phyloP scores from a whole-genome alignment of 108 stramenopile species.

The Cyclotella kingstonii region DNA sequence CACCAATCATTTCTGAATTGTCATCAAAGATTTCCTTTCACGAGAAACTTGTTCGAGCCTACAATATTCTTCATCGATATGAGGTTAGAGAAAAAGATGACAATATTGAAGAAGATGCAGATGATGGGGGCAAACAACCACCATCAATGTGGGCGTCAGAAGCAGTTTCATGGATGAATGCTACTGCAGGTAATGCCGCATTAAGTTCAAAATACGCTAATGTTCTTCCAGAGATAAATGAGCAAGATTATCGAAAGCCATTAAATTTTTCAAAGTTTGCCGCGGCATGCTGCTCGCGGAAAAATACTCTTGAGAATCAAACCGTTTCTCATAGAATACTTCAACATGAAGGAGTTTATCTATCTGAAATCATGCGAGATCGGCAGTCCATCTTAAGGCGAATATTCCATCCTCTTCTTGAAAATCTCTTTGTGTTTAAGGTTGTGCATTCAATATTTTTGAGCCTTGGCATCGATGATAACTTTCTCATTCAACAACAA shows the following conservation, averaged over 20 bases:
- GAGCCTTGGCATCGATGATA: conserved; percentile 55
- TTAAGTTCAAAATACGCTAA: conserved; percentile 5
- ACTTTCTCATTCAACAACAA: conserved; percentile 57
- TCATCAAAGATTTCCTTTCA: conserved; percentile 62
- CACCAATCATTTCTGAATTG: conserved; percentile 36
- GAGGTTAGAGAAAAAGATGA: conserved; percentile 36
- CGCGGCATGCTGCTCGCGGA: conserved; percentile 19
- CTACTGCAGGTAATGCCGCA: conserved; percentile 31
- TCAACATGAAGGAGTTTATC: conserved; percentile 38
- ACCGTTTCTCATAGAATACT: not conserved
- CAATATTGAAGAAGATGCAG: conserved; percentile 14
- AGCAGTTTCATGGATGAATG: conserved; percentile 45
- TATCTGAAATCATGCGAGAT: conserved; percentile 65
- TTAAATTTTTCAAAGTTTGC: conserved; percentile 46
- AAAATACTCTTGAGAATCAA: conserved; percentile 4
- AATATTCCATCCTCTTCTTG: conserved; percentile 68
- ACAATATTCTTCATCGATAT: conserved; percentile 61
- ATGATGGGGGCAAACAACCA: conserved; percentile 3
- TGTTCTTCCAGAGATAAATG: conserved; percentile 6
- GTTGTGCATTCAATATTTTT: conserved; percentile 63
- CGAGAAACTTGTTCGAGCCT: conserved; percentile 45
- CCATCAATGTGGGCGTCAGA: conserved; percentile 43
- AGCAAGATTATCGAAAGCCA: conserved; percentile 10
- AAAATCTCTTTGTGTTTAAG: conserved; percentile 70
- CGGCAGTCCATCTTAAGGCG: conserved; percentile 56